Base-by-base conservation (phyloP, 2,329 filamentous ascomycete species). In the Salinomyces thailandicus region DNA sequence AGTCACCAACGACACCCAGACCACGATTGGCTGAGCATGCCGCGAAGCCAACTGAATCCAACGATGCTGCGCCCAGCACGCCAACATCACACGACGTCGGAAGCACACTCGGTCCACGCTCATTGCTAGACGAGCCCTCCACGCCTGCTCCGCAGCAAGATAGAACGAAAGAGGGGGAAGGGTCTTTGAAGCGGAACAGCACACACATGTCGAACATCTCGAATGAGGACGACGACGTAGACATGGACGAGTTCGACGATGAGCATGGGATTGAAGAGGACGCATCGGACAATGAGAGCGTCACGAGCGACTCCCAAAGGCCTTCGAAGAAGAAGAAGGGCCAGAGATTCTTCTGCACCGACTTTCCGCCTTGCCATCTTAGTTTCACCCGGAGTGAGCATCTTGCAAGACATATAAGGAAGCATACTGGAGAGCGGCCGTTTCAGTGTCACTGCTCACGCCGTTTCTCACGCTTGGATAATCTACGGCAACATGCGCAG, bases 321-420 rank as follows among this genome's bases (percentile, higher is more conserved):
- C 81, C 83, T 6, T 79, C 73, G 35, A 93, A 93, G 65, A 96
- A 95, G 73, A 95, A 95, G 72, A 95, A 94, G 66, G 85, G 86
- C 0, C 86, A 95, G 59, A 77, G 85, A 31, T 98, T 98, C 62
- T 95, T 89, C 62, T 98, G 91, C 63, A 93, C 82, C 3, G 86
- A 94, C 19, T 96, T 85, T 51, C 89, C 89, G 17, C 87, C 87
- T 3, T 98, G 91, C 62, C 87, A 81, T 53, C 62, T 98, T 39
- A 95, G 86, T 61, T 98, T 98, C 57, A 96, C 91, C 0, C 72
- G 91, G 44, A 96, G 89, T 55, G 91, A 98, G 59, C 91, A 98
- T 66, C 62, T 98, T 42, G 89, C 89, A 12, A 75, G 91, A 35
- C 91, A 98, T 55, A 96, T 98, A 44, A 91, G 86, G 52, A 96